phyloP scores from a whole-genome alignment of 805 yeast species.

The Wickerhamia fluorescens region DNA sequence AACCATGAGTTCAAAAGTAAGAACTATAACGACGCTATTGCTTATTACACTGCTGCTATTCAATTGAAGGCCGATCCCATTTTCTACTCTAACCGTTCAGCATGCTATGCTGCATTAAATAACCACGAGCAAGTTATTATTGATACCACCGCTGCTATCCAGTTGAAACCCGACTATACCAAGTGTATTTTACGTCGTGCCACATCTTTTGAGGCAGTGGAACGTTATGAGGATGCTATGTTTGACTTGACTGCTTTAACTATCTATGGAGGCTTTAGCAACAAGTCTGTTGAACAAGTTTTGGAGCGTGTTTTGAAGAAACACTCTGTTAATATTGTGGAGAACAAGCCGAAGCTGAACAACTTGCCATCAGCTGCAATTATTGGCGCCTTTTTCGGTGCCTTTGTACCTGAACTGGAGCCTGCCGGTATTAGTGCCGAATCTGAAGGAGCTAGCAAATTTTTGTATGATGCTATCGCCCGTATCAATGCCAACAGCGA shows the following conservation, averaged over 20 bases:
- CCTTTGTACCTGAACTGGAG: conserved; percentile 57
- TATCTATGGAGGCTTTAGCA: conserved; percentile 75
- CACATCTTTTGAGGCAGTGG: conserved; percentile 79
- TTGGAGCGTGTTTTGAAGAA: conserved; percentile 82
- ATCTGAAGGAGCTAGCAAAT: conserved; percentile 53
- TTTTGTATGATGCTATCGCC: conserved; percentile 58
- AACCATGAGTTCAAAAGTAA: conserved; percentile 68
- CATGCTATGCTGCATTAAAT: conserved; percentile 81
- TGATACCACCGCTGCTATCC: conserved; percentile 81
- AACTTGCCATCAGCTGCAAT: conserved; percentile 79
- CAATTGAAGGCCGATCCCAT: conserved; percentile 74
- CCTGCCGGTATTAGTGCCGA: conserved; percentile 44
- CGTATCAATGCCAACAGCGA: conserved; percentile 44
- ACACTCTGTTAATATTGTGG: conserved; percentile 68
- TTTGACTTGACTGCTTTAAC: conserved; percentile 87
- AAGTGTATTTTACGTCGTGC: conserved; percentile 94
- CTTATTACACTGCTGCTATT: conserved; percentile 73
- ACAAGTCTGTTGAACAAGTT: conserved; percentile 67
- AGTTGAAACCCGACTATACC: conserved; percentile 80
- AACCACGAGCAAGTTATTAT: conserved; percentile 78
- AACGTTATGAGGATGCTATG: conserved; percentile 75
- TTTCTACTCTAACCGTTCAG: conserved; percentile 92
- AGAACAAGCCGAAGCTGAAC: conserved; percentile 43
- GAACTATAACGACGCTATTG: conserved; percentile 69
- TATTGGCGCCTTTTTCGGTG: conserved; percentile 78